Conservation (phyloP, 192 early-diverging fungal species). For the Coemansia sp. region DNA sequence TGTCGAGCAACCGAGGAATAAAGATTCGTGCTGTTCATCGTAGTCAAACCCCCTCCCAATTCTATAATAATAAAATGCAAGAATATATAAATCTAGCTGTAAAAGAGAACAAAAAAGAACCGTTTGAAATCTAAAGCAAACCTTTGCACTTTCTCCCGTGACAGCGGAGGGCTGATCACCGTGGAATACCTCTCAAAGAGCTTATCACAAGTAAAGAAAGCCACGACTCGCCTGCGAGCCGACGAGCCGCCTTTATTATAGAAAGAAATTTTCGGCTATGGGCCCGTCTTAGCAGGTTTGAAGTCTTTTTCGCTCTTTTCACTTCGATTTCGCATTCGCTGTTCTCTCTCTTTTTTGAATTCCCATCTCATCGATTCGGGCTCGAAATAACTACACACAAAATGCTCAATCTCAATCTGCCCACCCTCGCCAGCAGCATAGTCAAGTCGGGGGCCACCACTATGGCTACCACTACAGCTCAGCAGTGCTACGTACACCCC, state of each 20-base stretch:
- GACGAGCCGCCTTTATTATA: not conserved
- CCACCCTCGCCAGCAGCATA: conserved; percentile 35
- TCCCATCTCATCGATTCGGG: not conserved
- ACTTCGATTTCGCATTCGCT: not conserved
- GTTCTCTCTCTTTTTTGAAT: not conserved
- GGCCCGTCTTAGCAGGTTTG: not conserved
- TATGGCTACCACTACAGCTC: conserved; percentile 36
- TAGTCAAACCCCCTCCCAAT: not conserved
- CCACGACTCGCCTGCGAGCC: not conserved
- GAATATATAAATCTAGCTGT: not conserved
- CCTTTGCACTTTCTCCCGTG: not conserved
- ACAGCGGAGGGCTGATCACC: no score
- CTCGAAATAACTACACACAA: not conserved
- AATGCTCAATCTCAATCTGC: conserved; percentile 58
- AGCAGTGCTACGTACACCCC: conserved; percentile 65
- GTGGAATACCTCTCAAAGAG: not conserved
- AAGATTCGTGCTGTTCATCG: not conserved
- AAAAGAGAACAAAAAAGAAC: conserved; percentile 14
- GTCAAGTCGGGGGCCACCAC: conserved; percentile 36
- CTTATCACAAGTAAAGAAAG: not conserved
- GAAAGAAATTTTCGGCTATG: not conserved
- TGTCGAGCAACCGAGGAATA: conserved; percentile 2
- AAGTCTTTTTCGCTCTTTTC: not conserved
- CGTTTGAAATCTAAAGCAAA: not conserved
- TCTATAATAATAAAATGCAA: not conserved